Evolutionary conservation across 2,329 filamentous ascomycete species (phyloP), one percentile per base, ranked within the genome.

Genomic region (Cladosporium sp.): DNA sequence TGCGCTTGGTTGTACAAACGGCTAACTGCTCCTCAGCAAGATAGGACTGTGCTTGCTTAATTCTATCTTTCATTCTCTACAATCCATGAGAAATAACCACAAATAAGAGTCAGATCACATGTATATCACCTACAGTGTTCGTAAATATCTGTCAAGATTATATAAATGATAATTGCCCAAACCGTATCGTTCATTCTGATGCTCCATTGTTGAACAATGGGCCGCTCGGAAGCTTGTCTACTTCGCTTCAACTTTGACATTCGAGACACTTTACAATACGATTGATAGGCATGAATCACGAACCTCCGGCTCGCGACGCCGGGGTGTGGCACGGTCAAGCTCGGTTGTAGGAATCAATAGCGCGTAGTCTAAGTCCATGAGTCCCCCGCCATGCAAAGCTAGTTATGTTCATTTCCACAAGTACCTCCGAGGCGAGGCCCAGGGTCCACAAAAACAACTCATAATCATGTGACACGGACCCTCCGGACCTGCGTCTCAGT

Each of bases 1-100:
- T 77, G 85, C 12, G 79, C 81, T 34, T 86, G 85, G 85, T 66
- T 88, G 21, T 89, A 90, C 75, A 80, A 76, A 66, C 81, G 76
- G 18, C 18, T 60, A 15, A 60, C 58, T n/a, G 30, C 52, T 12
- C 11, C 52, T 34, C 10, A 15, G 15, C 28, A 32, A 18, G 52
- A 32, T 10, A 34, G 18, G 15, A 12, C 26, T 10, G 18, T 34
- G 8, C 10, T 30, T 5, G n/a, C n/a, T 21, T 12, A 12, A 18
- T 12, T 8, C 41, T 11, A 3, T 11, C 7, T 11, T 12, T n/a
- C 7, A 4, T 21, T 12, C n/a, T 21, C 41, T 21, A 24, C 10
- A 47, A 4, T 4, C 15, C 10, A 47, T 3, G n/a, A 24, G 11
- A 1, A 44, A 10, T 3, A 21, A 8, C 7, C 4, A 21, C 18